Base-by-base conservation (phyloP, 805 yeast genomes). In the Soucietia sequanensis region DNA sequence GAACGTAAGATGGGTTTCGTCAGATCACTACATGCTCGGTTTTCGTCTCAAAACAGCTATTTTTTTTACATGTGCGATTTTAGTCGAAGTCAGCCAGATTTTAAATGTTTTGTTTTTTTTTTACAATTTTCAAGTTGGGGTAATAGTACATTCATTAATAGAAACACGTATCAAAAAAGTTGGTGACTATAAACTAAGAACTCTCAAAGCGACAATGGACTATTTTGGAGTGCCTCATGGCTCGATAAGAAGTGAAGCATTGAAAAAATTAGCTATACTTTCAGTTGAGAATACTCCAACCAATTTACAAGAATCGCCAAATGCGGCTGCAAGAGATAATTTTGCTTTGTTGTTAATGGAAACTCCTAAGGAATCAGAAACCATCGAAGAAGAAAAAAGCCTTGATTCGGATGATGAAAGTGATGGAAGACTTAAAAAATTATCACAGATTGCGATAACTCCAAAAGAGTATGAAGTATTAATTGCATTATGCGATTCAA, bases 391-490 rank as follows among this genome's bases (percentile, higher is more conserved):
- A n/a, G 2, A 36, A 34, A 32, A 24, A 28, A 12, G 29, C 12
- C 11, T 11, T 8, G 23, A 21, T 11, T 21, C 23, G 8, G 23
- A 21, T 11, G 23, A 21, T 21, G 23, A 21, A 21, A n/a, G n/a
- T n/a, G n/a, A n/a, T n/a, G n/a, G n/a, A n/a, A n/a, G n/a, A n/a
- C n/a, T n/a, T 13, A 18, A 29, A 13, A 13, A 9, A 19, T 42
- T 60, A 22, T 48, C 62, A 4, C 38, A 59, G 4, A 68, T 71
- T 12, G 73, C 76, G 11, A 63, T 76, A 39, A 58, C 76, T 2
- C 57, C 66, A 25, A 74, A 70, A 38, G 84, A 80, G 50, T 65
- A 68, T 38, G 84, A 81, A 42, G 70, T 74, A 4, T 60, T 81
- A 39, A 44, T 74, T 29, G 84, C 87, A 0, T 56, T 83, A 18